Conservation (phyloP, 2,329 filamentous ascomycete genomes). For the Colletotrichum camelliae region DNA sequence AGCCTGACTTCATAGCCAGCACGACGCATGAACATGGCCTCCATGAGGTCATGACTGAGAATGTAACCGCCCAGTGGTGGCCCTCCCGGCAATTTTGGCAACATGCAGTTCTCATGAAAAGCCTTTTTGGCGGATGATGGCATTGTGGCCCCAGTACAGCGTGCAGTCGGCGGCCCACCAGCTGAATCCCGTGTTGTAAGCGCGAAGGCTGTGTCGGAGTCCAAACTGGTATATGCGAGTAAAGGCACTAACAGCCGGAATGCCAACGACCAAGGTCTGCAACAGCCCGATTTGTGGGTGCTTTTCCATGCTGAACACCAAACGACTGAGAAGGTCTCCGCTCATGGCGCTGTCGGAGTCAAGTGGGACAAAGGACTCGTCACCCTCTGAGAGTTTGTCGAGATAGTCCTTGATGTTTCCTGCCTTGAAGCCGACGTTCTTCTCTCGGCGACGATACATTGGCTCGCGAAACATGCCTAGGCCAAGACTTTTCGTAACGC, state of each 20-base stretch:
- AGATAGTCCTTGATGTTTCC: neutral
- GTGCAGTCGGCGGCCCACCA: neutral
- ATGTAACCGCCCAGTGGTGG: neutral
- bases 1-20: neutral
- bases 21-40: neutral
- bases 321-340: neutral
- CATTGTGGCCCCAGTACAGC: neutral
- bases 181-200: neutral
- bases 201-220: neutral
- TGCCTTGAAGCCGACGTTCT: neutral
- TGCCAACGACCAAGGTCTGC: neutral
- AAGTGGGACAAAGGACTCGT: neutral
- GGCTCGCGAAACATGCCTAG: neutral
- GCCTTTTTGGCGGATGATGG: neutral
- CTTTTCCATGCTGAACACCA: neutral
- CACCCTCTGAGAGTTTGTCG: rapidly evolving
- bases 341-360: neutral
- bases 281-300: neutral
- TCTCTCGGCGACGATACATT: neutral
- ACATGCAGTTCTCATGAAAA: neutral
- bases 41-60: neutral
- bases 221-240: neutral
- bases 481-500: neutral
- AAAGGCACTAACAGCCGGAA: neutral
- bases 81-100: neutral